Evolutionary conservation across 1,284 basidiomycete species (phyloP).

Genomic region (Microbotryomycetes sp.): DNA sequence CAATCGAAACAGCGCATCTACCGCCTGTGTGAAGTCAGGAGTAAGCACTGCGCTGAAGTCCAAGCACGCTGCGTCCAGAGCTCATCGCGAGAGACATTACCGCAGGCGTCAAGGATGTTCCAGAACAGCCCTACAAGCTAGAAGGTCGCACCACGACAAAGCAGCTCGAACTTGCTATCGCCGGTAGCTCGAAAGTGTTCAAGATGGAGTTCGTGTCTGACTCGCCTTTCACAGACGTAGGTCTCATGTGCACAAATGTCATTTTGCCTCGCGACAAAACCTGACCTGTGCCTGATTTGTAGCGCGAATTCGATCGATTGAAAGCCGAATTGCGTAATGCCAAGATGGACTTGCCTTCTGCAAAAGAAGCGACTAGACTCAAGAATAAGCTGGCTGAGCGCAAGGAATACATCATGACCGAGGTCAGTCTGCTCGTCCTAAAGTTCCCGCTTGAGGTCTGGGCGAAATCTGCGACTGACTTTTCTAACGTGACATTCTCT

Average conservation of each 20-base stretch:
- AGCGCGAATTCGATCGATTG: constrained; percentile 71
- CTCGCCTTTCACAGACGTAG: constrained; percentile 53
- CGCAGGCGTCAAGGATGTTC: constrained; percentile 51
- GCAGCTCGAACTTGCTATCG: constrained; percentile 63
- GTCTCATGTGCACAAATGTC: constrained; percentile 34
- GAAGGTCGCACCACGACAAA: constrained; percentile 59
- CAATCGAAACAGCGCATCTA: too few relatives aligned
- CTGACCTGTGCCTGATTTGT: constrained; percentile 12
- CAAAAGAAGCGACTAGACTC: constrained; percentile 60
- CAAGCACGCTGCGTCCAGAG: constrained; percentile 49
- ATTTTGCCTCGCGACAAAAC: background rate
- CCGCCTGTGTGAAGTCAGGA: constrained; percentile 54
- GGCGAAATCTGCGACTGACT: background rate
- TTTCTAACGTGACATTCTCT: background rate
- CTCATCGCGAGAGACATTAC: background rate
- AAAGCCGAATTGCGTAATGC: constrained; percentile 51
- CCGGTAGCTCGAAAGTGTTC: constrained; percentile 55
- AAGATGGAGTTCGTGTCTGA: constrained; percentile 79
- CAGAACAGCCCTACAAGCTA: constrained; percentile 64
- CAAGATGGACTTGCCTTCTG: constrained; percentile 59
- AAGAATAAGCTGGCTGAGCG: constrained; percentile 55
- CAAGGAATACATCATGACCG: constrained; percentile 59
- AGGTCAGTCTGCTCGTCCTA: constrained; percentile 49
- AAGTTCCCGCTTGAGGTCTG: too few relatives aligned
- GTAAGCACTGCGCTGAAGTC: constrained; percentile 75